Evolutionary conservation across 208 protist genomes (phyloP).

Genomic region (Trypanosoma caninum): DNA sequence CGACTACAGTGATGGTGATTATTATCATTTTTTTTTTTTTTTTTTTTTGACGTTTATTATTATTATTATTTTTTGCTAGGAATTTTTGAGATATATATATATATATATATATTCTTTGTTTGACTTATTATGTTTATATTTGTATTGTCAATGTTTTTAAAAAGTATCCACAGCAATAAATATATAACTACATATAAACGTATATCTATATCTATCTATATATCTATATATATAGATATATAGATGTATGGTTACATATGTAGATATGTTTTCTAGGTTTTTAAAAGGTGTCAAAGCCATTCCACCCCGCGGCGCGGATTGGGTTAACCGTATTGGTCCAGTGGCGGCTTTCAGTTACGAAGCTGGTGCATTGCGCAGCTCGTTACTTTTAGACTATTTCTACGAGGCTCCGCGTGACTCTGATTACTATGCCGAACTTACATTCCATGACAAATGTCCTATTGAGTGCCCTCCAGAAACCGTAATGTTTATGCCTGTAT

Average conservation of each 20-base stretch:
- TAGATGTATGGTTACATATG: no score
- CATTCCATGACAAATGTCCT: constrained; percentile 59
- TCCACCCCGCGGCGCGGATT: constrained; percentile 59
- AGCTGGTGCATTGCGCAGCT: constrained; percentile 29
- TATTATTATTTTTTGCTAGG: no score
- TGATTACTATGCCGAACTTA: constrained; percentile 78
- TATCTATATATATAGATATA: no score
- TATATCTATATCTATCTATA: not conserved
- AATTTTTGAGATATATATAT: no score
- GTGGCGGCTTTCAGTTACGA: constrained; percentile 69
- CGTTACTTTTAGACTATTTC: constrained; percentile 46
- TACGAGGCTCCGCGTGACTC: constrained; percentile 52
- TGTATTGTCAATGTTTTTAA: no score
- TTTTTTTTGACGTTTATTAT: no score
- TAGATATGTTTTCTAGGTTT: constrained; percentile 79
- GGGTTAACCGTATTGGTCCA: constrained; percentile 64
- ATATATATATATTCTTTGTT: no score
- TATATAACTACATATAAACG: no score
- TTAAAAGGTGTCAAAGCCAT: constrained; percentile 48
- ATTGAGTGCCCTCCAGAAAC: constrained; percentile 80
- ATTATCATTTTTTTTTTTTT: no score
- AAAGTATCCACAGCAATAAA: no score
- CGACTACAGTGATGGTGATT: no score
- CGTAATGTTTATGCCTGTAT: constrained; percentile 70
- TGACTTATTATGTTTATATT: no score